These are phyloP conservation scores for Allomyces javanicus DNA, from an alignment of 192 early-diverging fungal species.

Conservation along the genomic window DNA sequence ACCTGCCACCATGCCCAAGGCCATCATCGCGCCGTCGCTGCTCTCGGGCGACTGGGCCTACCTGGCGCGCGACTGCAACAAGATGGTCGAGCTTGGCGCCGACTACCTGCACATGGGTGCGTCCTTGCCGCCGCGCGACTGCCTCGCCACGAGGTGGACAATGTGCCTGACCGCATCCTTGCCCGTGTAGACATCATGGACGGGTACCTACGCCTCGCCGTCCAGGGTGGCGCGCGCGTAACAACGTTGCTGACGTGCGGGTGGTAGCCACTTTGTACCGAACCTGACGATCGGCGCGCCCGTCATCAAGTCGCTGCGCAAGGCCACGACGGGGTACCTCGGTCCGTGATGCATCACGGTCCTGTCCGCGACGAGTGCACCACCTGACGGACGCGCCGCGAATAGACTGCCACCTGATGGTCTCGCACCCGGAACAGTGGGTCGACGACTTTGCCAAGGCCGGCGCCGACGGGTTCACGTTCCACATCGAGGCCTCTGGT, in stretches of 20 bases:
- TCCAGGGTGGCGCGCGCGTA: no score
- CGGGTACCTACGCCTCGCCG: slow-evolving; percentile 28
- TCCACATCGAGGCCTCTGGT: slow-evolving; percentile 80
- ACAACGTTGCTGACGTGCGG: no score
- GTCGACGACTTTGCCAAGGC: slow-evolving; percentile 83
- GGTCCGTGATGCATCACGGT: slow-evolving; percentile 18
- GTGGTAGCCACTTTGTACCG: slow-evolving; percentile 78
- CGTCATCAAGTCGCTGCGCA: slow-evolving; percentile 64
- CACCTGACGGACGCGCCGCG: background rate
- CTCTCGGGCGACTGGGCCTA: slow-evolving; percentile 76
- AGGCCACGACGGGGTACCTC: slow-evolving; percentile 77
- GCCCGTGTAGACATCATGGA: slow-evolving; percentile 70
- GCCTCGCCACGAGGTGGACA: background rate
- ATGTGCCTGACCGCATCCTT: background rate
- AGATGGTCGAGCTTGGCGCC: slow-evolving; percentile 76
- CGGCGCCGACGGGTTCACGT: slow-evolving; percentile 68
- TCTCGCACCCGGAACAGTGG: slow-evolving; percentile 46
- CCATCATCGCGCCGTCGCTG: slow-evolving; percentile 81
- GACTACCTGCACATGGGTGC: slow-evolving; percentile 77
- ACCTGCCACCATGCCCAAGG: slow-evolving; percentile 30
- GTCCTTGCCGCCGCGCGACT: background rate
- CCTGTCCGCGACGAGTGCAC: background rate
- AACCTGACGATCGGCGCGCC: slow-evolving; percentile 90
- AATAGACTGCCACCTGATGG: slow-evolving; percentile 54
- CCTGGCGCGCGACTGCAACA: slow-evolving; percentile 63